Base-by-base conservation (phyloP, 2,329 filamentous ascomycete species). In the Ascocoryne sarcoides region DNA sequence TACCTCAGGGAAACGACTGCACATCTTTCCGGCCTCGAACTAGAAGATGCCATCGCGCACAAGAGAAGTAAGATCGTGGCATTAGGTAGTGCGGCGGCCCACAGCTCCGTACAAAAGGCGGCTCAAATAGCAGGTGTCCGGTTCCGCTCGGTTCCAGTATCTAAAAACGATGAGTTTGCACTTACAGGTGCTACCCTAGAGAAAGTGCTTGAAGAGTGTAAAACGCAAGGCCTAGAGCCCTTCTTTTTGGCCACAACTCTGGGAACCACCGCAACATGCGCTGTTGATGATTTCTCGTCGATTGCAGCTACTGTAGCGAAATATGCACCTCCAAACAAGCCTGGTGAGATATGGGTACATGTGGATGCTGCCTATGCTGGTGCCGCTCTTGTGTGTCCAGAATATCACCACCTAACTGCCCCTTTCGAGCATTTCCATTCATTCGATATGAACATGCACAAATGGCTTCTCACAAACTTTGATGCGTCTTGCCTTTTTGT, bases 401-500 rank as follows among this genome's bases (percentile, higher is more conserved):
- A 94, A 61, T 83, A 84, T 62, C 83, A 87, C 48, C 71, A 81
- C 50, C 70, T 87, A 36, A 70, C 79, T 1, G 57, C 67, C 16
- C 65, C 76, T 7, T 71, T 90, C 37, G 65, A 69, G 1, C 65
- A 69, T 16, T 88, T 94, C 59, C 84, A 95, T 67, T 88, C 82
- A 49, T 95, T 94, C 72, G 82, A 95, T 64, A 78, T 90, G 68
- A 96, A 95, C 68, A 84, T 95, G 75, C 89, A 95, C 71, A 96
- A 96, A 68, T 95, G 90, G 90, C 71, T 95, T 35, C 77, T 95
- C 14, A 88, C 87, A 42, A 95, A 94, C 63, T 95, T 95, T 56
- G 90, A 96, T 61, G 75, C 70, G 54, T 87, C 83, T 40, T 83
- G 83, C 50, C 72, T 95, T 33, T 96, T 78, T 64, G 79, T 95